Base-by-base conservation (phyloP, 352 stramenopile species). In the Peronospora belbahrii region DNA sequence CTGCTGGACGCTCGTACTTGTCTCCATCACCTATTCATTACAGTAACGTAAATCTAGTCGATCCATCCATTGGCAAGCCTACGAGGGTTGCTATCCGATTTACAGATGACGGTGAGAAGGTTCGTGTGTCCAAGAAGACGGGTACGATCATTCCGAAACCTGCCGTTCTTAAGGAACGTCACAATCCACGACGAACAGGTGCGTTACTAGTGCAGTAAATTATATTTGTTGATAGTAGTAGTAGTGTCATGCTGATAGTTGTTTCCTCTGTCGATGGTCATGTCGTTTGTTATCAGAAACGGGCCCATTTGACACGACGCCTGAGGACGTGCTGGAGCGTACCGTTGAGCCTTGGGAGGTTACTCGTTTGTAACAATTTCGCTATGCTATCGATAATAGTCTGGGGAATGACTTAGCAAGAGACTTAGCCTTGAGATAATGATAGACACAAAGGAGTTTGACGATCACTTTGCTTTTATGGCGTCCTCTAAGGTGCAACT, bases 111-210 rank as follows among this genome's bases (percentile, higher is more conserved):
- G 93, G 92, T 22, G 91, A 94, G 22, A 97, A 97, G 70, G 85
- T 98, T 34, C 82, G 95, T 30, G 87, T 98, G 53, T 89, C 90
- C 18, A 97, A 96, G 71, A 91, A 95, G 62, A 96, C 83, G 25
- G 92, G 91, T 52, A 96, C 91, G 9, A 97, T 98, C 58, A 98
- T 98, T 70, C 88, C 90, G 19, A 93, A 93, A 62, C 91, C 94
- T 4, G 88, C 95, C 19, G 60, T 95, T 45, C 74, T 96, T 32
- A 95, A 88, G 60, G 74, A 94, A 52, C 77, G 87, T 28, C 70
- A 93, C 57, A 85, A 72, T 51, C 81, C 83, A 32, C 55, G 88
- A 71, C 59, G 75, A 76, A 83, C 69, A 85, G 75, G 75, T 87
- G 31, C 37, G 48, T 41, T 38, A n/a, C 8, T 10, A 6, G 0